A percentile compares a stretch with the other conserved stretches of the same genome.
Conservation (phyloP, 2,329 filamentous ascomycete genomes). For the Verticillium isaacii region DNA sequence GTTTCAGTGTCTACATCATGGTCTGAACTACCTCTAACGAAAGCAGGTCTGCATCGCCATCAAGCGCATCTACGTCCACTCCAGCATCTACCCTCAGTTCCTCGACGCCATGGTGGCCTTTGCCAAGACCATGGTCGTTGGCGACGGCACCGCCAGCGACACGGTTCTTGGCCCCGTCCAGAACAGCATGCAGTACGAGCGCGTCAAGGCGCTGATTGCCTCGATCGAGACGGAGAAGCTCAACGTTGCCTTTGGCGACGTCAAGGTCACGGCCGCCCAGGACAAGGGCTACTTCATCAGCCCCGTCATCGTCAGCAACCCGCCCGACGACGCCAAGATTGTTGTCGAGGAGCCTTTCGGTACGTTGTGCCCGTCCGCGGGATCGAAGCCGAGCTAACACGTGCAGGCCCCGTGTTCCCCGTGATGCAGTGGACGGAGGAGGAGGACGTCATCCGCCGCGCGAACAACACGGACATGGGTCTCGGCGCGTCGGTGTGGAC, state of each 20-base stretch:
- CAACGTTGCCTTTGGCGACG: constrained; percentile 6
- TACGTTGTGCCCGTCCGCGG: background rate
- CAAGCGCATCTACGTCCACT: constrained; percentile 51
- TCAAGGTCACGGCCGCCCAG: constrained; percentile 2
- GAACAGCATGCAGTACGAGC: constrained; percentile 60
- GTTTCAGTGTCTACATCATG: background rate
- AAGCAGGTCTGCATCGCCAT: constrained; percentile 46
- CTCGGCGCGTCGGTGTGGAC: constrained; percentile 50
- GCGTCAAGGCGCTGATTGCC: constrained; percentile 11
- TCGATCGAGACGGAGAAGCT: constrained; percentile 11
- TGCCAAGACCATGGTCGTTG: constrained; percentile 8
- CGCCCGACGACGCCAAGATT: constrained; percentile 42
- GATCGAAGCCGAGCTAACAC: background rate
- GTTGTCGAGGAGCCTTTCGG: constrained; percentile 29
- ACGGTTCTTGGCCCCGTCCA: constrained; percentile 51
- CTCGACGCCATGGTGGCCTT: constrained; percentile 10
- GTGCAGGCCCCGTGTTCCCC: constrained; percentile 54
- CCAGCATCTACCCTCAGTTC: constrained; percentile 39
- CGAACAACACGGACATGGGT: constrained; percentile 44
- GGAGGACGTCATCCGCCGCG: constrained; percentile 36
- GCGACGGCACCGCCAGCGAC: constrained; percentile 8
- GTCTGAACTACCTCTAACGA: background rate
- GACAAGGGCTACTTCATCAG: constrained; percentile 15
- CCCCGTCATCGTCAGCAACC: constrained; percentile 14
- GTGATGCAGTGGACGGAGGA: constrained; percentile 53